Base-by-base conservation (phyloP, 176 grass and related monocot genomes). In the Themeda triandra region DNA sequence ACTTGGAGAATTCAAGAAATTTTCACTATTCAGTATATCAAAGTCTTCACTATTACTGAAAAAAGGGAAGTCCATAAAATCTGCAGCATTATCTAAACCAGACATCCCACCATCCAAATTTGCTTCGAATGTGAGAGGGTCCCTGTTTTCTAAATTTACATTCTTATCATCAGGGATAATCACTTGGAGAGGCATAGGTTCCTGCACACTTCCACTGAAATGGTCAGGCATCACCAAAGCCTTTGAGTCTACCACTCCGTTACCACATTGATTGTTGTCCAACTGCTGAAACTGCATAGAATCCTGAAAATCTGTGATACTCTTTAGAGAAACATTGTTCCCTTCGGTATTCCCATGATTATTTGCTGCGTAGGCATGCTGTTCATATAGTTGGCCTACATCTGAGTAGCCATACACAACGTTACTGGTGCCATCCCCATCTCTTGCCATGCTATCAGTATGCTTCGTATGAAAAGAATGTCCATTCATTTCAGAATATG, bases 41-140 rank as follows among this genome's bases (percentile, higher is more conserved):
- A 95, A 80, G 11, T 88, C 87, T 23, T 92, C 93, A 45, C 81
- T 75, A 19, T 86, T 92, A 68, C 70, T 59, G 78, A 95, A 84
- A 71, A 71, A 89, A 29, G 76, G 84, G 32, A 95, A 90, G 86
- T 95, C 93, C n/a, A 95, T 92, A 35, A 84, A 92, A 75, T 90
- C 90, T 51, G 67, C 41, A 67, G 63, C 37, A 10, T 81, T 46
- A 36, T 86, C 81, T 74, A 92, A 82, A 87, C 75, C 85, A 86
- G 83, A 71, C 60, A 84, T 82, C 25, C 68, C 69, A 73, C 80
- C 87, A 81, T 82, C 79, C 27, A 78, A 77, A 80, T 78, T 87
- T n/a, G 36, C 75, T 74, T 92, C 79, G 39, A 85, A 69, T 10
- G 79, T 54, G n/a, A 89, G 28, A 75, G 56, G 29, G 58, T 91